phyloP scores from a whole-genome alignment of 2,329 filamentous ascomycete genomes.

The Ophiobolus disseminans region DNA sequence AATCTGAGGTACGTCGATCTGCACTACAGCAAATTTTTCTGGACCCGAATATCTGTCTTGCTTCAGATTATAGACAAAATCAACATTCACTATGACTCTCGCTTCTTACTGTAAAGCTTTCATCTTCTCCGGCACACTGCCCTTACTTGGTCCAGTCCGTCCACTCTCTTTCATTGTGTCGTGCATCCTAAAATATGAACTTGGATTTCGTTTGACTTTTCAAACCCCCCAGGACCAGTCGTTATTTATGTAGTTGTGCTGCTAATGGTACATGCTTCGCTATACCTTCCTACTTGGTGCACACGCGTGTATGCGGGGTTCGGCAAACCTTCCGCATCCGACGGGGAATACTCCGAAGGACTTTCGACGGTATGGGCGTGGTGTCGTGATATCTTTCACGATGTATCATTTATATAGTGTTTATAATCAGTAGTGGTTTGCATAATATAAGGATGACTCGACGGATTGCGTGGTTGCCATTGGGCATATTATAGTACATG shows the following conservation, averaged over 20 bases:
- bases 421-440: no score
- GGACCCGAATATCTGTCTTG: constrained; percentile 26
- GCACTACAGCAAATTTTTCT: constrained; percentile 28
- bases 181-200: neutral
- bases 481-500: no score
- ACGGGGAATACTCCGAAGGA: neutral
- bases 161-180: no score
- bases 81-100: neutral
- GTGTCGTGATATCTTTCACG: no score
- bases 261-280: neutral
- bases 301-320: constrained; percentile 27
- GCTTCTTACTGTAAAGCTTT: constrained; percentile 29
- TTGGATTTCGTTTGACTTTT: neutral
- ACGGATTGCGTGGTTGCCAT: no score
- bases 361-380: no score
- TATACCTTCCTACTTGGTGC: neutral
- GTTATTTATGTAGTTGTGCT: neutral
- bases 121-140: constrained; percentile 28
- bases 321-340: constrained; percentile 18
- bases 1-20: constrained; percentile 23
- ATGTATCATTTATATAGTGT: no score
- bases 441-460: no score
- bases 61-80: no score
- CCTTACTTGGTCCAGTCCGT: no score
- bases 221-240: no score